Evolutionary conservation across 805 yeast genomes (phyloP), one percentile per base, ranked within the genome.

Genomic region (Starmerella asiatica): DNA sequence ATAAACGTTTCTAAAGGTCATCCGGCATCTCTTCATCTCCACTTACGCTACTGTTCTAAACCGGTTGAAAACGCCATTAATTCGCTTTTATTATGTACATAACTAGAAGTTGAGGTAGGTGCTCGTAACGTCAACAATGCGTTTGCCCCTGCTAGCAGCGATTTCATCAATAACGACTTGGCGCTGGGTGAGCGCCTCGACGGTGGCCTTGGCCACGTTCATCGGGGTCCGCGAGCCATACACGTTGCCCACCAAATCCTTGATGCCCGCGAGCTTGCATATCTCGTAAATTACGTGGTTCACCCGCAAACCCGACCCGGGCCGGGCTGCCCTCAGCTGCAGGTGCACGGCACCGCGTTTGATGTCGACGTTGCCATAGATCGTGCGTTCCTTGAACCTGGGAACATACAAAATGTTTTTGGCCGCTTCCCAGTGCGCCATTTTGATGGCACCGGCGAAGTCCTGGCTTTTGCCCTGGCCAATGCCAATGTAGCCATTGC

Each of bases 381-480:
- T 80, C 15, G 98, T 91, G 64, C 98, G 73, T 52, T 84, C 71
- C 62, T 91, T 96, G 56, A 79, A 78, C 51, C 95, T 73, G 42
- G 94, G 93, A 38, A 91, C 71, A 50, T 75, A 74, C 31, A 71
- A 70, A 56, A 91, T 66, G 59, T 84, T 83, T 60, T 84, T 82
- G 39, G 86, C 79, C 1, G 97, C 96, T 55, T 81, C 79, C 93
- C 94, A 82, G 59, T 78, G 84, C 4, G 97, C 94, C 57, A 83
- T 81, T 30, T 71, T 64, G 26, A 78, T 70, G 2, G 97, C 94
- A 39, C 71, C 70, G 40, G 73, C 76, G 50, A 84, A 68, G 45
- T 91, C 88, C 34, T 40, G 46, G 32, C 42, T 38, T 56, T 82
- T 83, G 46, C 97, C 98, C 60, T 85, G 93, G 36, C 97, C 98